Conservation (phyloP, 2,329 filamentous ascomycete genomes). For the Botrytis cinerea region DNA sequence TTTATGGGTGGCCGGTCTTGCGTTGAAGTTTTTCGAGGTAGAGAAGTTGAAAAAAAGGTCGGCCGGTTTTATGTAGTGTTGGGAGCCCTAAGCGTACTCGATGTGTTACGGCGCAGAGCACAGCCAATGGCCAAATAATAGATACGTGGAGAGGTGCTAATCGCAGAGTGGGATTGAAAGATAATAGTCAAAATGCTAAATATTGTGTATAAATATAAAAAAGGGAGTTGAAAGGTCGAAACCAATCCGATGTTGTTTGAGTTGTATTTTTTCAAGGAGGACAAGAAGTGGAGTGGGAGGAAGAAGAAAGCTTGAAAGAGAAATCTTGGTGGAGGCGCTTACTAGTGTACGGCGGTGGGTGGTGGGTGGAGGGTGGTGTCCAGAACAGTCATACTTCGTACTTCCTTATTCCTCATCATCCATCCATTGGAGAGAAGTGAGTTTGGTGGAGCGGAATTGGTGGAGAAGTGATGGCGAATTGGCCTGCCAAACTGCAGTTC, state of each 20-base stretch:
- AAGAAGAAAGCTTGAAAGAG: slow-evolving; percentile 4
- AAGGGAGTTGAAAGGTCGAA: slow-evolving; percentile 22
- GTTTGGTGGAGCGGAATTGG: background rate
- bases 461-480: background rate
- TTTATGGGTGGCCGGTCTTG: slow-evolving; percentile 7
- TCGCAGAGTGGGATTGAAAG: too few species aligned
- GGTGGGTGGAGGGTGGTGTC: background rate
- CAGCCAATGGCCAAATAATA: background rate
- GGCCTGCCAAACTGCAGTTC: background rate
- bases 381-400: too few species aligned
- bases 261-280: slow-evolving; percentile 6
- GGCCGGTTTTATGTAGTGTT: background rate
- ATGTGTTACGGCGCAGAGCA: too few species aligned
- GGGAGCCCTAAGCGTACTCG: background rate
- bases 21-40: background rate
- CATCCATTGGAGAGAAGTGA: background rate
- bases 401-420: background rate
- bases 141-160: background rate
- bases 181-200: background rate
- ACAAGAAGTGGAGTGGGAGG: slow-evolving; percentile 9
- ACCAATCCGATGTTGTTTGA: slow-evolving; percentile 17
- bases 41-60: background rate
- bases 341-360: background rate
- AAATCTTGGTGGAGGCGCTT: slow-evolving; percentile 12
- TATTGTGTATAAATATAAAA: background rate